Evolutionary conservation across 257 asterid species (phyloP), one percentile per base, ranked within the genome.

Genomic region (Solanum rostratum): DNA sequence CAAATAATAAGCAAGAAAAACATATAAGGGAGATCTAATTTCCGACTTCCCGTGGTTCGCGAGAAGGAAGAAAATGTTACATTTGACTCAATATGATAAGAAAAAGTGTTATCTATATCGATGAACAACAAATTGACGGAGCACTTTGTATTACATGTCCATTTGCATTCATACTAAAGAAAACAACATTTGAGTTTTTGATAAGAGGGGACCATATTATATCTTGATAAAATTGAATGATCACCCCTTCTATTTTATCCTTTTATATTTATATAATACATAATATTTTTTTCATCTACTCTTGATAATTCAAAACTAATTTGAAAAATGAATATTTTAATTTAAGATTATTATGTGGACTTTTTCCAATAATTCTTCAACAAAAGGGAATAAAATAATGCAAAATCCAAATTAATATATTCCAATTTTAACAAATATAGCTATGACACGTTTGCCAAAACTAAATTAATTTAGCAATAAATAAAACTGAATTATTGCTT

Each of bases 191-290:
- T 30, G 10, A 18, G n/a, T 74, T 82, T 53, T 73, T 9, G 63
- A 63, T 73, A 30, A 50, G 60, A 82, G 83, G 50, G 85, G 88
- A 85, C 85, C 85, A 62, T n/a, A n/a, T n/a, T n/a, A n/a, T n/a
- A 50, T 11, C 14, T 68, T 65, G 81, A 73, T 45, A 3, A 73
- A 22, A 13, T 9, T 70, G 1, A 41, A 19, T 11, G 0, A 60
- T 33, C n/a, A 24, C 22, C 37, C 41, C 10, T n/a, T 63, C 3
- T 27, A 13, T 53, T n/a, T 14, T 52, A 22, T 20, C 52, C 54
- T 27, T 63, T 29, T 63, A 22, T 24, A 10, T 43, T 14, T 78
- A 16, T 45, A 3, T 15, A 5, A 4, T n/a, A n/a, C n/a, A n/a
- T 13, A 13, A 13, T 50, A 50, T 45, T 37, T 11, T 52, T 20